Conservation (phyloP, 2,329 filamentous ascomycete species). For the Immersiporthe knoxdaviesiana region DNA sequence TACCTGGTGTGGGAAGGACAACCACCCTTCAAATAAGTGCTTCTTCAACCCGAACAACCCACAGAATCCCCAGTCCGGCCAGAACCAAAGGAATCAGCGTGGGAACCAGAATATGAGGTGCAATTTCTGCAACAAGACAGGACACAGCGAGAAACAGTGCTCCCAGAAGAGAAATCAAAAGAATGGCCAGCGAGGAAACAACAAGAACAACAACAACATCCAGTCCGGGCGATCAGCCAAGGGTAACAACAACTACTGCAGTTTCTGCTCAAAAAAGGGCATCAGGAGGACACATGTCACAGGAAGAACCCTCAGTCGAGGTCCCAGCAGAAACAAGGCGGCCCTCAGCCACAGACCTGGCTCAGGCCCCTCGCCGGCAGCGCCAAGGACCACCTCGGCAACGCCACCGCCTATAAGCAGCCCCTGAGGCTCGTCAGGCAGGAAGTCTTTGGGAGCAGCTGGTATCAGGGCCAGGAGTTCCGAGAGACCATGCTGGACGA, state of each 20-base stretch:
- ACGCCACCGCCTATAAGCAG: background rate
- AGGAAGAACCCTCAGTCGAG: background rate
- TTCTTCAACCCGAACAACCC: background rate
- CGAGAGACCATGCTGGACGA: background rate
- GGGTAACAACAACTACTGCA: background rate
- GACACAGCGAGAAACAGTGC: conserved; percentile 2
- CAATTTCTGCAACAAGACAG: conserved; percentile 1
- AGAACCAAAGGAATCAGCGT: background rate
- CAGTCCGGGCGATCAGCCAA: background rate
- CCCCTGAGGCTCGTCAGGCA: background rate
- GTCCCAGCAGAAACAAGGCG: background rate
- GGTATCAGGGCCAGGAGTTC: conserved; percentile 1
- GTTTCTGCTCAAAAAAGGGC: background rate
- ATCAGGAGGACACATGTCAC: background rate
- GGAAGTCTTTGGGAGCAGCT: background rate
- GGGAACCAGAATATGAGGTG: background rate
- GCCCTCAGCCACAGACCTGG: background rate
- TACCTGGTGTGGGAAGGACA: background rate
- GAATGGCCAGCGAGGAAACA: background rate
- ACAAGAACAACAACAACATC: background rate
- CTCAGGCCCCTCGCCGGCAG: background rate
- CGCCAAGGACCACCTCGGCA: background rate
- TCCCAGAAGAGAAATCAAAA: conserved; percentile 14
- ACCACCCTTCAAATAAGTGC: background rate
- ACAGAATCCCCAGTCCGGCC: background rate